Evolutionary conservation across 2,329 filamentous ascomycete genomes (phyloP).

Genomic region (Calonectria montana): DNA sequence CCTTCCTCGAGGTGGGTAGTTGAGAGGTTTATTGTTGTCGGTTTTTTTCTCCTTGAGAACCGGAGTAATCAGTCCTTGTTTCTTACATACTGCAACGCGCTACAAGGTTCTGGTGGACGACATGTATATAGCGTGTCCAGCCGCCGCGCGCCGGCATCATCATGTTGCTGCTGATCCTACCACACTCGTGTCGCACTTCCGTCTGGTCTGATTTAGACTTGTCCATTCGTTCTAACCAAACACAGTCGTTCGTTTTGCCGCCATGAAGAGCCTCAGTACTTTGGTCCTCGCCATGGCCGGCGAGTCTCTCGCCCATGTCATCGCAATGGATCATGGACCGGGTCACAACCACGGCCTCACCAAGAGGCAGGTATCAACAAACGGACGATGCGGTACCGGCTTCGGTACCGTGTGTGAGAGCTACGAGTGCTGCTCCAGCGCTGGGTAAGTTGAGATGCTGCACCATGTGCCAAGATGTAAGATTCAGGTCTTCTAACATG

Average conservation of each 20-base stretch:
- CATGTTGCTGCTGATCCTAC: background rate
- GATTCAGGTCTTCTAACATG: background rate
- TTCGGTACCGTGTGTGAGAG: slow-evolving; percentile 48
- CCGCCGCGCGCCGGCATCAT: background rate
- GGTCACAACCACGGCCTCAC: slow-evolving; percentile 9
- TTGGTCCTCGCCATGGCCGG: slow-evolving; percentile 15
- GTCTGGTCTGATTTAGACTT: slow-evolving; percentile 13
- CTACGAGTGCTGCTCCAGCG: slow-evolving; percentile 56
- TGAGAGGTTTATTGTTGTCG: background rate
- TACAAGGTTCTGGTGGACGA: background rate
- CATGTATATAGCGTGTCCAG: slow-evolving; percentile 10
- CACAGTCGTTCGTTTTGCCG: slow-evolving; percentile 33
- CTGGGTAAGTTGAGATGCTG: slow-evolving; percentile 47
- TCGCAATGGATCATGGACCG: background rate
- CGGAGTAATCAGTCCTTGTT: background rate
- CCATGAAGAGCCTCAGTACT: slow-evolving; percentile 28
- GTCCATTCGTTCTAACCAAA: slow-evolving; percentile 33
- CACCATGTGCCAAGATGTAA: background rate
- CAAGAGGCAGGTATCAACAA: slow-evolving; percentile 31
- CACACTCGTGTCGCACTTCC: background rate
- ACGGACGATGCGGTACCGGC: slow-evolving; percentile 59
- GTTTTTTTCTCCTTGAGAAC: background rate
- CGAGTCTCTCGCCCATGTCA: slow-evolving; percentile 1
- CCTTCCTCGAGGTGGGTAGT: background rate
- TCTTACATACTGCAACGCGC: background rate